These are phyloP conservation scores for Paspalum vaginatum DNA, from an alignment of 176 grass and related monocot genomes.

Conservation along the genomic window DNA sequence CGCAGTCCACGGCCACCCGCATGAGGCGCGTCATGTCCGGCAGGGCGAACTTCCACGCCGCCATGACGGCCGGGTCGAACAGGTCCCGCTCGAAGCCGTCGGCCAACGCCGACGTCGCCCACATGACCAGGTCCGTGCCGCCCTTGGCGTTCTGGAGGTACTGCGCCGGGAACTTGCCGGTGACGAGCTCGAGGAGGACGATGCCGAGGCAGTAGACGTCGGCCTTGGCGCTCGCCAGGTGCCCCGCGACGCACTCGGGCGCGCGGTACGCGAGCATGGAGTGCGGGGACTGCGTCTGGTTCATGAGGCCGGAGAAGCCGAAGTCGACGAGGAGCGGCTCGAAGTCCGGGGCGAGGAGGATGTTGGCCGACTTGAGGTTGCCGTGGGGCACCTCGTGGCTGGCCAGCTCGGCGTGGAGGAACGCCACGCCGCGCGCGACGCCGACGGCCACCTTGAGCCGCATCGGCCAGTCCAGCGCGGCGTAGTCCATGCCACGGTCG, in stretches of 20 bases:
- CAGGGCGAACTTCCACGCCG: slow-evolving; percentile 52
- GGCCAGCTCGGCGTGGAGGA: slow-evolving; percentile 62
- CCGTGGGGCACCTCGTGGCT: slow-evolving; percentile 62
- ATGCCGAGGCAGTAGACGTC: slow-evolving; percentile 96
- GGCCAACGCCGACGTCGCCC: slow-evolving; percentile 59
- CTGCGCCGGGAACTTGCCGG: slow-evolving; percentile 84
- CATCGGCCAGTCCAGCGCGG: slow-evolving; percentile 68
- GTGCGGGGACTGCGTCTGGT: slow-evolving; percentile 19
- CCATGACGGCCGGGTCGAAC: slow-evolving; percentile 65
- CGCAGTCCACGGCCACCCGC: slow-evolving; percentile 58
- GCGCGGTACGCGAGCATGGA: slow-evolving; percentile 61
- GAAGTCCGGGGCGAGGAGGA: slow-evolving; percentile 81
- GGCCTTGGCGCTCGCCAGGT: slow-evolving; percentile 51
- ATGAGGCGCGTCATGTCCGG: slow-evolving; percentile 81
- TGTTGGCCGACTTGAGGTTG: slow-evolving; percentile 92
- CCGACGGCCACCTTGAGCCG: slow-evolving; percentile 66
- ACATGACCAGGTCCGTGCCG: slow-evolving; percentile 85
- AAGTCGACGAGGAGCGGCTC: slow-evolving; percentile 89
- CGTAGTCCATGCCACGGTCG: slow-evolving; percentile 81
- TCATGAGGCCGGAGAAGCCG: slow-evolving; percentile 64
- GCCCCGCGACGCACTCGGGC: slow-evolving; percentile 48
- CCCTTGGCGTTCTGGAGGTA: slow-evolving; percentile 73
- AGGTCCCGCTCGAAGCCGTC: slow-evolving; percentile 74
- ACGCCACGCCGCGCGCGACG: slow-evolving; percentile 53
- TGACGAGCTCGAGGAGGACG: slow-evolving; percentile 90